Evolutionary conservation across 2,329 filamentous ascomycete species (phyloP).

Genomic region (Pseudodiploospora longispora): DNA sequence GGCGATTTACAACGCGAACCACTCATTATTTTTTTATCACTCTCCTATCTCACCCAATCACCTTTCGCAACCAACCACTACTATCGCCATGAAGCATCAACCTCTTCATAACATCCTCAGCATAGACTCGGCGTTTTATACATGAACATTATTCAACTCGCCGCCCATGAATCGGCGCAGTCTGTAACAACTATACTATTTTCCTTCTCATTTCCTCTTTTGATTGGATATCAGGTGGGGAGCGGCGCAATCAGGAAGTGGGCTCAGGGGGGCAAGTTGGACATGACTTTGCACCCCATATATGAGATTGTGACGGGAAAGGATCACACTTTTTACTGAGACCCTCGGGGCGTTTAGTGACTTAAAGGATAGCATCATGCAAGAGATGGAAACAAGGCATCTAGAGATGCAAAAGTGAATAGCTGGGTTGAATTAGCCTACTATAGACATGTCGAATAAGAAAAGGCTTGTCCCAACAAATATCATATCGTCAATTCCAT

Average conservation of each 20-base stretch:
- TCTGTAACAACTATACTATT: conserved; percentile 19
- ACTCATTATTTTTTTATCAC: not conserved
- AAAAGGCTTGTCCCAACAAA: not conserved
- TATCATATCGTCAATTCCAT: too few relatives aligned
- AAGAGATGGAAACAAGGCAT: conserved; percentile 2
- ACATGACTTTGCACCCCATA: conserved; percentile 15
- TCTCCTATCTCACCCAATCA: conserved; percentile 20
- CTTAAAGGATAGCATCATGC: conserved; percentile 10
- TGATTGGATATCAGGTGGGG: conserved; percentile 18
- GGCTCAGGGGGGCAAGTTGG: conserved; percentile 11
- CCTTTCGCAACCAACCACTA: not conserved
- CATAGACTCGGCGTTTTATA: conserved; percentile 27
- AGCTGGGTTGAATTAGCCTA: too few relatives aligned
- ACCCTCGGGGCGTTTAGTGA: conserved; percentile 10
- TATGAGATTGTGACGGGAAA: conserved; percentile 12
- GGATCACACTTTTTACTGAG: conserved; percentile 5
- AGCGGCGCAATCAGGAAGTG: conserved; percentile 15
- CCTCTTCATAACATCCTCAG: conserved; percentile 13
- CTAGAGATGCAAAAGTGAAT: conserved; percentile 4
- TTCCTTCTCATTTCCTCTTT: conserved; percentile 14
- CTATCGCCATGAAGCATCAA: conserved; percentile 4
- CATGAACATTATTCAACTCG: conserved; percentile 12
- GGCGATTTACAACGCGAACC: conserved; percentile 1
- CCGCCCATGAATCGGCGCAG: conserved; percentile 11
- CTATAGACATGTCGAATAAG: conserved; percentile 1